These are phyloP conservation scores for Chenopodium suecicum DNA, from an alignment of 148 eudicot genomes.

Conservation along the genomic window DNA sequence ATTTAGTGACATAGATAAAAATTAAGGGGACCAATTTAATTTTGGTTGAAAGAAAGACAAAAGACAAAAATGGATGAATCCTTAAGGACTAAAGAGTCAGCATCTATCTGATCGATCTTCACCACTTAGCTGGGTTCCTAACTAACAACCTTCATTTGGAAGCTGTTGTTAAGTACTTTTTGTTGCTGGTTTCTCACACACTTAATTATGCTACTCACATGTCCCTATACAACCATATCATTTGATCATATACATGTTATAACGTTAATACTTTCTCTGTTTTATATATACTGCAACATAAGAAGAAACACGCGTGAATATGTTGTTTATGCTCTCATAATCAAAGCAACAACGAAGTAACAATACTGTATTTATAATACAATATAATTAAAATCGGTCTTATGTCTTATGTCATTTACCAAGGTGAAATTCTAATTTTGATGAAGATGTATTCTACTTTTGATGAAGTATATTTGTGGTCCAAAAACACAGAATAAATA, in stretches of 20 bases:
- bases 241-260: neutral
- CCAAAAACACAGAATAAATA: neutral
- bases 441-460: too few relatives aligned
- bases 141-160: slow-evolving; percentile 25
- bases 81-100: slow-evolving; percentile 18
- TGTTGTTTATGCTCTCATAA: too few relatives aligned
- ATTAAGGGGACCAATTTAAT: slow-evolving; percentile 21
- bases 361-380: too few relatives aligned
- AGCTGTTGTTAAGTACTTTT: slow-evolving; percentile 20
- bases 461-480: neutral
- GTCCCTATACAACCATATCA: neutral
- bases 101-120: slow-evolving; percentile 6
- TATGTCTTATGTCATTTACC: too few relatives aligned
- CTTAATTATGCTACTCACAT: slow-evolving; percentile 6
- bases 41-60: neutral
- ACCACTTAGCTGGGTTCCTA: slow-evolving; percentile 10
- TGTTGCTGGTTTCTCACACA: slow-evolving; percentile 10
- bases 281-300: too few relatives aligned
- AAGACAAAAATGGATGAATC: slow-evolving; percentile 11
- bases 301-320: too few relatives aligned
- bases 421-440: too few relatives aligned
- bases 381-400: too few relatives aligned
- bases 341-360: too few relatives aligned
- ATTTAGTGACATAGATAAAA: slow-evolving; percentile 16
- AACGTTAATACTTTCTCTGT: neutral